These are phyloP conservation scores for Kodamaea lidongshanica DNA, from an alignment of 805 yeast species.

Conservation along the genomic window DNA sequence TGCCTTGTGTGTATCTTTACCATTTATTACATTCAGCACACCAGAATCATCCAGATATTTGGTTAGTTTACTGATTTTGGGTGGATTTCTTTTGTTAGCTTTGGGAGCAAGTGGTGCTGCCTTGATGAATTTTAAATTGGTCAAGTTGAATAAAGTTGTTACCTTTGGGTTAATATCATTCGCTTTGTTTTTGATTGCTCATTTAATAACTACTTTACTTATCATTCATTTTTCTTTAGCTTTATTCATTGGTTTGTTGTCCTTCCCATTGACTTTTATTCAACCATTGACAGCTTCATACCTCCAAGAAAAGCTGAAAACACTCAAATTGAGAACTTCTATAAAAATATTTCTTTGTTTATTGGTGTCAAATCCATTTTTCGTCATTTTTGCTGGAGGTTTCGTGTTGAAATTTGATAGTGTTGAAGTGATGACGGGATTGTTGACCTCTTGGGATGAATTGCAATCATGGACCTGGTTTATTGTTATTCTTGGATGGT, in stretches of 20 bases:
- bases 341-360: constrained; percentile 22
- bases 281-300: constrained; percentile 25
- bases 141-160: constrained; percentile 14
- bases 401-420: constrained; percentile 27
- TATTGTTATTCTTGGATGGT: constrained; percentile 67
- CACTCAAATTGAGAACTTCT: not conserved
- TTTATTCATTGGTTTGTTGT: constrained; percentile 58
- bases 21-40: constrained; percentile 14
- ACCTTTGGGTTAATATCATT: constrained; percentile 38
- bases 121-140: constrained; percentile 3
- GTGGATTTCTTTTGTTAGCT: constrained; percentile 12
- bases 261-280: constrained; percentile 69
- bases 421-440: constrained; percentile 40
- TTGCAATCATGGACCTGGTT: constrained; percentile 85
- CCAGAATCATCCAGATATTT: constrained; percentile 10
- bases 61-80: constrained; percentile 14
- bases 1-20: constrained; percentile 21
- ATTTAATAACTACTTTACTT: constrained; percentile 64
- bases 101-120: constrained; percentile 14
- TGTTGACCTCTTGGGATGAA: constrained; percentile 59
- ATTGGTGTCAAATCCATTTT: constrained; percentile 49
- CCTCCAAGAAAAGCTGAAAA: constrained; percentile 5
- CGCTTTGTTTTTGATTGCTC: constrained; percentile 51
- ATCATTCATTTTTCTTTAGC: constrained; percentile 85
- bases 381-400: constrained; percentile 21